Conservation (phyloP, 2,329 filamentous ascomycete genomes). For the Venturiaceae sp. region DNA sequence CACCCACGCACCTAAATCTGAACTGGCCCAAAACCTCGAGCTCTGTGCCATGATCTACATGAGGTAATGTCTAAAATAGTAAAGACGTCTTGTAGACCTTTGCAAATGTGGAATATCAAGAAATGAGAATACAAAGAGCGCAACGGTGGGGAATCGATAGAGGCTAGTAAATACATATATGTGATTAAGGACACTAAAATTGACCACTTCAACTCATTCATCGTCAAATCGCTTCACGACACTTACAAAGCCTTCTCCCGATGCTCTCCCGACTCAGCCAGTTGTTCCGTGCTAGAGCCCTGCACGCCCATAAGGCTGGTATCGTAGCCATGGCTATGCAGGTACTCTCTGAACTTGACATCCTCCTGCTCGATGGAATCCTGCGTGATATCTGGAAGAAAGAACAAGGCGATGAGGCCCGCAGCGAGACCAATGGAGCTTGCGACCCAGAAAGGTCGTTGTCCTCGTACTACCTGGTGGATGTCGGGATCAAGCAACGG, state of each 20-base stretch:
- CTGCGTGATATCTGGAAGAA: slow-evolving; percentile 67
- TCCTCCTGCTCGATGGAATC: slow-evolving; percentile 80
- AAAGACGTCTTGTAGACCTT: too few species aligned
- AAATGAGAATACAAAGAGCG: too few species aligned
- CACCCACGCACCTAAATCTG: too few species aligned
- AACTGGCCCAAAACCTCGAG: too few species aligned
- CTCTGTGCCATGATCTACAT: too few species aligned
- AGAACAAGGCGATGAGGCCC: slow-evolving; percentile 55
- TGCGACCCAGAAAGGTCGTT: slow-evolving; percentile 84
- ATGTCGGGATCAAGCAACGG: slow-evolving; percentile 19
- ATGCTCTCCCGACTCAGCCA: background rate
- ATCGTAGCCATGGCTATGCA: slow-evolving; percentile 69
- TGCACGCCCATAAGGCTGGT: slow-evolving; percentile 23
- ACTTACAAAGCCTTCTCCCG: background rate
- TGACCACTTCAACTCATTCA: too few species aligned
- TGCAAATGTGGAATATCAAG: too few species aligned
- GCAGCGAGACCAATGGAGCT: slow-evolving; percentile 65
- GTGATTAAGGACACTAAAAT: too few species aligned
- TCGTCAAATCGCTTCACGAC: too few species aligned
- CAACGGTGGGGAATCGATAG: too few species aligned
- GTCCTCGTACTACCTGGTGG: slow-evolving; percentile 39
- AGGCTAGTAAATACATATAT: too few species aligned
- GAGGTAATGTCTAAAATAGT: too few species aligned
- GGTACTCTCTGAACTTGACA: slow-evolving; percentile 59
- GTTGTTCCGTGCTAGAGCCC: background rate